Base-by-base conservation (phyloP, 345 rosid species). In the Salix dunnii region DNA sequence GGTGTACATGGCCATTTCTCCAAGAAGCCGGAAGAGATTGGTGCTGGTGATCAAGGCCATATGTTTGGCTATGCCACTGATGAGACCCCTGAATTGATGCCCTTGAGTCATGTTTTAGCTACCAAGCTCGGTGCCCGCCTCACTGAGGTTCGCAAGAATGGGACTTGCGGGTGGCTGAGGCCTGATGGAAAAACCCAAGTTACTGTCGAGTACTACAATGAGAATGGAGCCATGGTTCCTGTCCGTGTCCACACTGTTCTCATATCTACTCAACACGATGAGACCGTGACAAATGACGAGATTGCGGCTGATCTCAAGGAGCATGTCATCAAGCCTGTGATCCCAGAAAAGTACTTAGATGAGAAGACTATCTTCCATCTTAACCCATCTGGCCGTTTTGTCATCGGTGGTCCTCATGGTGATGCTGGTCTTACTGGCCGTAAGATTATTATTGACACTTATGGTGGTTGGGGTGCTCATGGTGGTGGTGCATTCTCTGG, bases 401-500 rank as follows among this genome's bases (percentile, higher is more conserved):
- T 92, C 40, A 92, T 92, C 2, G 94, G 92, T 3, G 97, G 93
- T 10, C 95, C 93, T 58, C 94, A 90, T 17, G 97, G 92, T 6
- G 95, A 92, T 72, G 97, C 93, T 0, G 97, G 92, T n/a, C 92
- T 92, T 40, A 92, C 94, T 0, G 93, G 97, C 18, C 90, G 90
- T 17, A 90, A 92, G 87, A 92, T 92, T 87, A 90, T 92, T 49
- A 92, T 92, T 0, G 97, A 92, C 65, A 92, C 92, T 2, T 92
- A 91, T 10, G 91, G 94, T 72, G 94, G 93, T 0, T 87, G 92
- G 94, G 94, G 94, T 11, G 97, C 97, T 35, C 97, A 88, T 30
- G 91, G 92, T 67, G 97, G 92, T 1, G 97, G 94, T n/a, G 91
- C 97, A 30, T 91, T 91, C 90, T 89, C 94, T 0, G 92, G 97